These are phyloP conservation scores for Penicillium sp. DNA, from an alignment of 2,329 filamentous ascomycete species.

Conservation along the genomic window DNA sequence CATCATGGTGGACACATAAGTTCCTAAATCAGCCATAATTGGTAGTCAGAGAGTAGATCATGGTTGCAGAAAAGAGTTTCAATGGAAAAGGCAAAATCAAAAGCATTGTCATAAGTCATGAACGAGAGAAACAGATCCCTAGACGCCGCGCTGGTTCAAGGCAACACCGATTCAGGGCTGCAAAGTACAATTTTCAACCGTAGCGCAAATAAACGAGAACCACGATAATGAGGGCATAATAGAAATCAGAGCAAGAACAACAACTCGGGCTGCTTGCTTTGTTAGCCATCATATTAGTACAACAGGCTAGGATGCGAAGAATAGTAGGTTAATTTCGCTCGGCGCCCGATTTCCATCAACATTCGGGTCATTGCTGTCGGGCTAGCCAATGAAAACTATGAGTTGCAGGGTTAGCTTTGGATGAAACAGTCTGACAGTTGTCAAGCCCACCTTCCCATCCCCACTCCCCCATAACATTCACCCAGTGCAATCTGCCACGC, in stretches of 20 bases:
- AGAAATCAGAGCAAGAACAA: neutral
- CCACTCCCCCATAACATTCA: constrained; percentile 64
- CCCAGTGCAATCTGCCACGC: constrained; percentile 59
- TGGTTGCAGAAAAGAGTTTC: neutral
- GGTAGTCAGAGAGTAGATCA: constrained; percentile 3
- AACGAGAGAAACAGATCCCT: neutral
- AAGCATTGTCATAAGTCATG: constrained; percentile 1
- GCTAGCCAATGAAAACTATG: constrained; percentile 15
- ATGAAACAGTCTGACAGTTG: neutral
- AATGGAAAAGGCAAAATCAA: neutral
- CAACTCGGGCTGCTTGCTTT: neutral
- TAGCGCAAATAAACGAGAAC: neutral
- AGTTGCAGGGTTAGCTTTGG: neutral
- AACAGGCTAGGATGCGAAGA: neutral
- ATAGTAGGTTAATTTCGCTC: neutral
- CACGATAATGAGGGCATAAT: neutral
- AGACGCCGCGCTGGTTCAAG: constrained; percentile 1
- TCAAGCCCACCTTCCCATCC: constrained; percentile 57
- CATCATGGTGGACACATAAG: neutral
- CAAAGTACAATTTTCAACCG: neutral
- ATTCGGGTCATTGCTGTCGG: neutral
- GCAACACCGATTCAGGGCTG: neutral
- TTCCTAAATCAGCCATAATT: constrained; percentile 1
- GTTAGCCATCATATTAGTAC: constrained; percentile 10
- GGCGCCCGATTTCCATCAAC: neutral